phyloP scores from a whole-genome alignment of 768 basidiomycete genomes.

The Auricularia sp. region DNA sequence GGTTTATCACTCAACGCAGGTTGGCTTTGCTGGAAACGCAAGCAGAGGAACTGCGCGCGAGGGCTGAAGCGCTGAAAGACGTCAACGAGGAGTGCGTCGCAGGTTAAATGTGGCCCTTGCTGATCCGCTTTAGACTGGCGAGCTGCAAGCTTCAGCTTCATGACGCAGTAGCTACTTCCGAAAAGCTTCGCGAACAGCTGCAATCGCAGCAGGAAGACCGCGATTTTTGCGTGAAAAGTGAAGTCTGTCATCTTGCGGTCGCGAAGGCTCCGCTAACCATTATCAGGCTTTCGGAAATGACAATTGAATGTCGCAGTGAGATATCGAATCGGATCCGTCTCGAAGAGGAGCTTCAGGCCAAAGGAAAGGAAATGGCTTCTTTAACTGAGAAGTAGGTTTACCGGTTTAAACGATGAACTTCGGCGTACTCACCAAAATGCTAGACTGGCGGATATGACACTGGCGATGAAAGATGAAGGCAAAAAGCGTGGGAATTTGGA shows the following conservation, averaged over 20 bases:
- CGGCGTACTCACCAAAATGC: neutral
- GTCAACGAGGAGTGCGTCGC: neutral
- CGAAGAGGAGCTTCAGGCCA: too few species aligned
- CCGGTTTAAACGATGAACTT: too few species aligned
- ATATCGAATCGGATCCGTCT: too few species aligned
- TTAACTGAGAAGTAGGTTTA: too few species aligned
- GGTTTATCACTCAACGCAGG: neutral
- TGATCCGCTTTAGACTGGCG: neutral
- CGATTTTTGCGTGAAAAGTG: neutral
- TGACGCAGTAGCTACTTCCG: neutral
- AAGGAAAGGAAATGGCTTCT: too few species aligned
- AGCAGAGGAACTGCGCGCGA: neutral
- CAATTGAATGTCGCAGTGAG: too few species aligned
- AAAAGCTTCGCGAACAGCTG: neutral
- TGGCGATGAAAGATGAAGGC: neutral
- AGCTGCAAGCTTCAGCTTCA: neutral
- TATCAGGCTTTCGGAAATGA: too few species aligned
- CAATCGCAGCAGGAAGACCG: neutral
- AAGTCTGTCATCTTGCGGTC: too few species aligned
- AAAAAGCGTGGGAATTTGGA: neutral
- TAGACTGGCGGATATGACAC: neutral
- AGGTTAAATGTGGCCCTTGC: neutral
- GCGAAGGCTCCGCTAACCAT: too few species aligned
- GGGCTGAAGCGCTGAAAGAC: neutral
- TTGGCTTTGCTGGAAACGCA: neutral